These are phyloP conservation scores for Annulohypoxylon truncatum DNA, from an alignment of 2,329 filamentous ascomycete species.

Conservation along the genomic window DNA sequence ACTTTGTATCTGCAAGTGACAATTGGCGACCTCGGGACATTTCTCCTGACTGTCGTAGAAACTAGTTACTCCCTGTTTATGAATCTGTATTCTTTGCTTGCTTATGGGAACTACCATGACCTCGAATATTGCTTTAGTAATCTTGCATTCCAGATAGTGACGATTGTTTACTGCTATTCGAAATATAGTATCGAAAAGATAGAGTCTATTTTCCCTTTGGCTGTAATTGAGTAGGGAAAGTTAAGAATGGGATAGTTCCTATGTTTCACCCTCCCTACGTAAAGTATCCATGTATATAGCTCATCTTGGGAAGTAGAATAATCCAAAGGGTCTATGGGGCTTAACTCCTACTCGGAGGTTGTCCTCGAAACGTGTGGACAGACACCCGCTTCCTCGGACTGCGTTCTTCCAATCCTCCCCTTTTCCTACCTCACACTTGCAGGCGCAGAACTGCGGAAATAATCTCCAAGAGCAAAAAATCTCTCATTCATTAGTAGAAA, in stretches of 20 bases:
- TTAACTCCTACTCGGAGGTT: background rate
- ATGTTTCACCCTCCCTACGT: background rate
- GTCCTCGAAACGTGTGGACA: background rate
- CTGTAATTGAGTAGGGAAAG: no score
- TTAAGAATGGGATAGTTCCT: background rate
- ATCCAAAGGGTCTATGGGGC: background rate
- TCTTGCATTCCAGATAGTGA: no score
- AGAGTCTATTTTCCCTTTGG: no score
- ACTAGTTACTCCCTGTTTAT: no score
- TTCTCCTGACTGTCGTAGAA: no score
- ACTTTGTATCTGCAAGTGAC: background rate
- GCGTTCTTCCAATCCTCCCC: no score
- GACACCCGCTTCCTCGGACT: background rate
- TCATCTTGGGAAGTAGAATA: background rate
- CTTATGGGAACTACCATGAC: no score
- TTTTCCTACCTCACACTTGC: background rate
- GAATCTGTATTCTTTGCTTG: background rate
- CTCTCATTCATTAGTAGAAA: slow-evolving; percentile 3
- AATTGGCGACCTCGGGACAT: no score
- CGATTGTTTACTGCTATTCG: no score
- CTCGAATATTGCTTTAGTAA: no score
- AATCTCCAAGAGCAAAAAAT: background rate
- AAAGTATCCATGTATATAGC: background rate
- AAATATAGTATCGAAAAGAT: no score
- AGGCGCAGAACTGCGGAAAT: no score